Evolutionary conservation across 2,329 filamentous ascomycete species (phyloP).

Genomic region (Penicillium expansum): DNA sequence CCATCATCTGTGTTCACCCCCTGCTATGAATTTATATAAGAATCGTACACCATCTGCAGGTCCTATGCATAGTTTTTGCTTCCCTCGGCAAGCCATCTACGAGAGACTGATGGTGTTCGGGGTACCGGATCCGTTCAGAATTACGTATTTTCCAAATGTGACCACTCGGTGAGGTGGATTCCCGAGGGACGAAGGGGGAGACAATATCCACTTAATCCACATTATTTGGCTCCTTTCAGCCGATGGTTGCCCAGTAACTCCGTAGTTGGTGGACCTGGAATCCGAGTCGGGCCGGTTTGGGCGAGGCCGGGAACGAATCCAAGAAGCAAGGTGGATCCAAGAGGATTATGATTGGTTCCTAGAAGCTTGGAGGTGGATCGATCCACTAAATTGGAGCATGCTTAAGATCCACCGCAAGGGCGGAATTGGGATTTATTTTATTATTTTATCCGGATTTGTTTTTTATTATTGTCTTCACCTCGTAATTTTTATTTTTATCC

Average conservation of each 20-base stretch:
- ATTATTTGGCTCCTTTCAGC: conserved; percentile 16
- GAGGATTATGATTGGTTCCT: conserved; percentile 15
- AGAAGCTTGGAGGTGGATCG: conserved; percentile 11
- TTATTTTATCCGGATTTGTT: neutral
- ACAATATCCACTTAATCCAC: conserved; percentile 13
- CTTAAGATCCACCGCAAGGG: conserved; percentile 28
- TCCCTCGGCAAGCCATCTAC: neutral
- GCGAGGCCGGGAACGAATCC: conserved; percentile 22
- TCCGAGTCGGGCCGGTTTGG: conserved; percentile 31
- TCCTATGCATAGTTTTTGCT: conserved; percentile 1
- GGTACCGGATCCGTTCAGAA: conserved; percentile 4
- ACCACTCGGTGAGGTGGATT: conserved; percentile 24
- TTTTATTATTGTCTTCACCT: neutral
- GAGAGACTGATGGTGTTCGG: neutral
- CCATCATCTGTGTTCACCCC: neutral
- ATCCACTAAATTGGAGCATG: conserved; percentile 20
- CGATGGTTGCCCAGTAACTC: conserved; percentile 26
- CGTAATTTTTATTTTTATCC: neutral
- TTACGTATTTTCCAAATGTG: conserved; percentile 22
- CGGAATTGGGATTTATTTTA: neutral
- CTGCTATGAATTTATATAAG: neutral
- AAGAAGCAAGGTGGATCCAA: conserved; percentile 14
- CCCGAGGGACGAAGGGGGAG: conserved; percentile 18
- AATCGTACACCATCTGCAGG: neutral
- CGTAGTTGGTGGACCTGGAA: conserved; percentile 24